A percentile compares a stretch with the other conserved stretches of the same genome.
phyloP scores from a whole-genome alignment of 305 asterid species.

The Rubia occidens region DNA sequence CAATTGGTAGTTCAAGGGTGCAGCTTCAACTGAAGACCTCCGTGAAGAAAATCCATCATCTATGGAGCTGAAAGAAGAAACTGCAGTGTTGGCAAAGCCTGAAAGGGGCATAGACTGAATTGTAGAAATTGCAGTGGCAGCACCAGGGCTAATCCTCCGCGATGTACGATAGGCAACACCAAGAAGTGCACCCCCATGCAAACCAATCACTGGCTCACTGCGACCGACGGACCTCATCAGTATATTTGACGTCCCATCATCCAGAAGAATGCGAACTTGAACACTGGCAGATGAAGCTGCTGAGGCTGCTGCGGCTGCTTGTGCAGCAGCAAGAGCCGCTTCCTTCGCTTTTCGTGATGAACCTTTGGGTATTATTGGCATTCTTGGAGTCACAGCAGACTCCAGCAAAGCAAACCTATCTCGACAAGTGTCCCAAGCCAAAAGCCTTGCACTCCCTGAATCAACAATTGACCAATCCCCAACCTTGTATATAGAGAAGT shows the following conservation, averaged over 20 bases:
- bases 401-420: constrained; percentile 89
- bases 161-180: constrained; percentile 87
- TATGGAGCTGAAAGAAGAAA: constrained; percentile 53
- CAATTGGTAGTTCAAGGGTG: constrained; percentile 73
- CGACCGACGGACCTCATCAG: constrained; percentile 93
- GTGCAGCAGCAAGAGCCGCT: constrained; percentile 94
- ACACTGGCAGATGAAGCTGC: constrained; percentile 81
- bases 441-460: constrained; percentile 91
- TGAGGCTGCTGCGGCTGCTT: constrained; percentile 87
- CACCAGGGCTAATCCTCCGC: constrained; percentile 57
- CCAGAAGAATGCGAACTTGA: constrained; percentile 86
- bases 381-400: constrained; percentile 66
- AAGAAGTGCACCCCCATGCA: constrained; percentile 89
- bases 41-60: constrained; percentile 65
- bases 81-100: constrained; percentile 55
- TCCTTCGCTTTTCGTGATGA: constrained; percentile 89
- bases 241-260: constrained; percentile 92
- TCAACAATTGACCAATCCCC: constrained; percentile 93
- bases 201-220: constrained; percentile 70
- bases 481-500: constrained; percentile 82
- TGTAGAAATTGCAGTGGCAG: constrained; percentile 82
- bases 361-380: constrained; percentile 78
- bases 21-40: constrained; percentile 55
- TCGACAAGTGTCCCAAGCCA: constrained; percentile 94
- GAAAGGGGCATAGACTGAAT: constrained; percentile 91